A percentile compares a stretch with the other conserved stretches of the same genome.
Evolutionary conservation across 2,329 filamentous ascomycete species (phyloP).

Genomic region (Monilinia fructicola): DNA sequence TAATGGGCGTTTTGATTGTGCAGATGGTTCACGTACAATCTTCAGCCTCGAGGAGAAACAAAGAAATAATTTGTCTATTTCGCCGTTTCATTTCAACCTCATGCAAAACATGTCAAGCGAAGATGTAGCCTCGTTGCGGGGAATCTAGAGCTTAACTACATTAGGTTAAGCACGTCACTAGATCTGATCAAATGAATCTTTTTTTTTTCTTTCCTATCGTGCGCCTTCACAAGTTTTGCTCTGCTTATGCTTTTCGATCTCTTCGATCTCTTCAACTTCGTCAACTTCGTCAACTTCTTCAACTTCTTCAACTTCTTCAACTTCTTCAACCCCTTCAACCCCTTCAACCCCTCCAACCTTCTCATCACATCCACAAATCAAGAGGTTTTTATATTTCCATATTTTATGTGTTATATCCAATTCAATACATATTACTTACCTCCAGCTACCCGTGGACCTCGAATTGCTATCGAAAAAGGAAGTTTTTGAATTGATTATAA

Average conservation of each 20-base stretch:
- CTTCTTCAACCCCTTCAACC: too few species aligned
- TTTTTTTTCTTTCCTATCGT: conserved; percentile 8
- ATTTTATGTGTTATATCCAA: too few species aligned
- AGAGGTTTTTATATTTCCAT: not conserved
- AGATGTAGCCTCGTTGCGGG: conserved; percentile 21
- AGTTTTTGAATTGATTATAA: not conserved
- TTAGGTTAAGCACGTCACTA: conserved; percentile 22
- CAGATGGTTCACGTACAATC: not conserved
- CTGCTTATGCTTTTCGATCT: conserved; percentile 4
- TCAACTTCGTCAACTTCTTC: too few species aligned
- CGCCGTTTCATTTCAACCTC: conserved; percentile 20
- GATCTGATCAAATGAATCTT: conserved; percentile 6
- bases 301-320: too few species aligned
- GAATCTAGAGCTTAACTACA: conserved; percentile 9
- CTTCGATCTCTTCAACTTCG: too few species aligned
- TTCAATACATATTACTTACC: not conserved
- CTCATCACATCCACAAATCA: too few species aligned
- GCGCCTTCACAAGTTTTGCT: not conserved
- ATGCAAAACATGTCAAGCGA: conserved; percentile 21
- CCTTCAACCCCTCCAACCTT: too few species aligned
- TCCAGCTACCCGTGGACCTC: too few species aligned
- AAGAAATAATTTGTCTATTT: not conserved
- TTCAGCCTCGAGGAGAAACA: conserved; percentile 25
- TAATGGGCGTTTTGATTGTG: conserved; percentile 5
- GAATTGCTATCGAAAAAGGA: not conserved